A percentile compares a stretch with the other conserved stretches of the same genome.
Evolutionary conservation across 1,284 basidiomycete species (phyloP).

Genomic region (Mycena citricolor): DNA sequence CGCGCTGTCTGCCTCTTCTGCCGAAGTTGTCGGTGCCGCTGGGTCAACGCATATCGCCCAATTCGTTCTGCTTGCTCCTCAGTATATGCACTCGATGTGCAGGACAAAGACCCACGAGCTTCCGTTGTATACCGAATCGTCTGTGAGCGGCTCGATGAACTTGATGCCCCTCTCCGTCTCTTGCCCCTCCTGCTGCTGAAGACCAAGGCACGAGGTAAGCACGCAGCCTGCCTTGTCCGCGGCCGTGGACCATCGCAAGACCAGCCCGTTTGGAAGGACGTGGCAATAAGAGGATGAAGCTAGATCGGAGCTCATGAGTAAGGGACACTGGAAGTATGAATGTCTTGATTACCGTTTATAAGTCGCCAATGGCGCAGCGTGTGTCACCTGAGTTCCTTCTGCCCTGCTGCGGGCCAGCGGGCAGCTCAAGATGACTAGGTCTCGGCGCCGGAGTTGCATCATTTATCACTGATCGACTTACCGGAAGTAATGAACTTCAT

Average conservation of each 20-base stretch:
- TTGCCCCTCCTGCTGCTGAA: conserved; percentile 2
- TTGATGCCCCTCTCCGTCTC: not conserved
- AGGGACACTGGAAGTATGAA: too few relatives aligned
- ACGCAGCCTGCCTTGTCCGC: conserved; percentile 10
- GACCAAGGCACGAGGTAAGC: not conserved
- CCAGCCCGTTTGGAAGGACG: too few relatives aligned
- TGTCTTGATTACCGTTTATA: too few relatives aligned
- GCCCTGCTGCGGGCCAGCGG: too few relatives aligned
- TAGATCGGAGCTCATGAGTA: too few relatives aligned
- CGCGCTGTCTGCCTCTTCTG: not conserved
- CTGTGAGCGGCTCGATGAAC: not conserved
- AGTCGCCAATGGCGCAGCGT: too few relatives aligned
- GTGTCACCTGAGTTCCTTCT: too few relatives aligned
- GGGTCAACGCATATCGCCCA: conserved; percentile 7
- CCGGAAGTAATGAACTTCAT: too few relatives aligned
- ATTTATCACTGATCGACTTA: too few relatives aligned
- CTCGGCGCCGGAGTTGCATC: too few relatives aligned
- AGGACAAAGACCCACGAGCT: conserved; percentile 8
- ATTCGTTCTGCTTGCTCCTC: conserved; percentile 1
- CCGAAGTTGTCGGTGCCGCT: not conserved
- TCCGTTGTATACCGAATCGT: conserved; percentile 7
- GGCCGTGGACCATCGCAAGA: conserved; percentile 9
- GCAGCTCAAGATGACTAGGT: too few relatives aligned
- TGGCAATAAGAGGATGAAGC: too few relatives aligned
- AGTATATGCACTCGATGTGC: not conserved